Base-by-base conservation (phyloP, 768 basidiomycete species). In the Phaeolepiota aurea region DNA sequence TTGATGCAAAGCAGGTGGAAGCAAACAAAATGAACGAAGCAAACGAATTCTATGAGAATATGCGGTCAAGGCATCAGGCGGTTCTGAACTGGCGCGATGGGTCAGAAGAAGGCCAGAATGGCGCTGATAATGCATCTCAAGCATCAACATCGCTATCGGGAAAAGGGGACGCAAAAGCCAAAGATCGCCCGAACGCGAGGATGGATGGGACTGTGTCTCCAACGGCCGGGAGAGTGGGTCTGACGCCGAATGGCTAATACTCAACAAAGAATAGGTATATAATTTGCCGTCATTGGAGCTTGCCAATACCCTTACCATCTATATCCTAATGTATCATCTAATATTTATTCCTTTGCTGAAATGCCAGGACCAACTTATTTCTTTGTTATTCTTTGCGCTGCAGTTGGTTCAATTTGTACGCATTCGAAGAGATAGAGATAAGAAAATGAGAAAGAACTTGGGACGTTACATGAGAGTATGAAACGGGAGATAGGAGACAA, bases 11-110 rank as follows among this genome's bases (percentile, higher is more conserved):
- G 64, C 90, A 96, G 56, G 65, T 72, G 10, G 92, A 93, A 53
- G 94, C 86, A 5, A 90, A 92, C 60, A 82, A 81, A 63, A 87
- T 99, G 87, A 97, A 98, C 62, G 87, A 87, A 52, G 89, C 85
- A 11, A 89, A 90, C 56, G 72, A 85, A 42, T 87, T 88, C 58
- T 91, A 91, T 53, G 87, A 91, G 57, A 80, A 83, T 49, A 82
- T 90, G 80, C 81, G 82, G 42, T 79, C 83, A 22, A 75, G 73
- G 45, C 79, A 81, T 51, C 73, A 83, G 48, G 69, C 76, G 4
- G 74, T 76, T 1, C 51, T 76, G 19, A 76, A 66, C 48, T 79
- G 76, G 75, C 67, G 75, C 39, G 75, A 76, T 25, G 63, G 58
- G 15, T 58, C 53, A 10, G 54, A 54, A 34, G 50, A 53, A 32